These are phyloP conservation scores for Chlamydomonas schloesseri DNA, from an alignment of 139 green algal species.

Conservation along the genomic window DNA sequence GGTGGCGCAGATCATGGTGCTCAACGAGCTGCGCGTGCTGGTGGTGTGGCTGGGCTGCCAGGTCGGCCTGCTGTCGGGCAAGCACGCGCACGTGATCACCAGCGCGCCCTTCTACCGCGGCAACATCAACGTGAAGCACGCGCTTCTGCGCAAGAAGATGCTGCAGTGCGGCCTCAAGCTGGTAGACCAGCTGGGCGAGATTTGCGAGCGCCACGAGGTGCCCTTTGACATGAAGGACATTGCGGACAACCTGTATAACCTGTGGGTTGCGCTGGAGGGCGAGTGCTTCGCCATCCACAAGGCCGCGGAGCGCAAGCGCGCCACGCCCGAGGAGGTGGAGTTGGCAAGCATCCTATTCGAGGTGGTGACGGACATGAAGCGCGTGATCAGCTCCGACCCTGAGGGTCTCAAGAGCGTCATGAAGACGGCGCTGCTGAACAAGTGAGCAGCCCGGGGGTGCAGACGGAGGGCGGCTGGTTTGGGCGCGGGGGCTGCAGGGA, in stretches of 20 bases:
- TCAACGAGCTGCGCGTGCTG: slow-evolving; percentile 76
- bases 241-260: slow-evolving; percentile 51
- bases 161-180: slow-evolving; percentile 29
- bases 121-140: slow-evolving; percentile 68
- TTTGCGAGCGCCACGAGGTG: slow-evolving; percentile 54
- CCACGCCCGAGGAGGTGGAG: slow-evolving; percentile 51
- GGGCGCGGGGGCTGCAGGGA: no score
- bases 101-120: slow-evolving; percentile 46
- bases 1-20: slow-evolving; percentile 70
- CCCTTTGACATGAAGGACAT: slow-evolving; percentile 65
- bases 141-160: slow-evolving; percentile 61
- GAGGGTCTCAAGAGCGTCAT: slow-evolving; percentile 50
- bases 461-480: not conserved
- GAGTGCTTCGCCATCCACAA: slow-evolving; percentile 59
- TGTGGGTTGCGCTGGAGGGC: slow-evolving; percentile 53
- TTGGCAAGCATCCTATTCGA: slow-evolving; percentile 54
- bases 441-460: slow-evolving; percentile 12
- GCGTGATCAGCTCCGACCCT: slow-evolving; percentile 47
- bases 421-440: slow-evolving; percentile 45
- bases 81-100: slow-evolving; percentile 67
- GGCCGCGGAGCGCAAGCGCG: slow-evolving; percentile 17
- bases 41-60: slow-evolving; percentile 72
- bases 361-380: slow-evolving; percentile 59
- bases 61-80: slow-evolving; percentile 54
- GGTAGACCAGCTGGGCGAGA: slow-evolving; percentile 52